phyloP scores from a whole-genome alignment of 2,329 filamentous ascomycete species.

The Pseudogymnoascus sp. region DNA sequence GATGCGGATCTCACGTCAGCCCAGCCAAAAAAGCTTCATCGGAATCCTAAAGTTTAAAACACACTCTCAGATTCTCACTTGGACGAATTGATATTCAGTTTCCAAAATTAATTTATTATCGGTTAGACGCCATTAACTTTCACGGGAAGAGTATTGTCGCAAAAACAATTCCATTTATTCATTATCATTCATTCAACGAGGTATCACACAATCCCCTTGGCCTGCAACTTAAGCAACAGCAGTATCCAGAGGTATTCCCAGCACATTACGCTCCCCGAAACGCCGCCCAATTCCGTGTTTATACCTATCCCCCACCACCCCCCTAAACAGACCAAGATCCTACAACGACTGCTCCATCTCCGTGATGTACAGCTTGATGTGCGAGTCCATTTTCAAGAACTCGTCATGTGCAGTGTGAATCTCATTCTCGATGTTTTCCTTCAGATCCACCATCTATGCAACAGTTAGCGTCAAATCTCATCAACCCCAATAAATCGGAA shows the following conservation, averaged over 20 bases:
- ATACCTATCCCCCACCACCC: background rate
- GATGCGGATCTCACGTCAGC: background rate
- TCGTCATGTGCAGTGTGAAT: constrained; percentile 85
- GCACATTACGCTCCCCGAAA: background rate
- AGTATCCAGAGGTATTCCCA: constrained; percentile 5
- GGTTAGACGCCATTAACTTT: background rate
- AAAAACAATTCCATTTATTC: background rate
- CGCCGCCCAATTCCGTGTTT: background rate
- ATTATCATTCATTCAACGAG: background rate
- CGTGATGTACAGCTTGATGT: constrained; percentile 95
- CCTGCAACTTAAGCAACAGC: background rate
- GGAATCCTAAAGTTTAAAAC: background rate
- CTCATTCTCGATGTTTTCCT: constrained; percentile 94
- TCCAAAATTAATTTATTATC: background rate
- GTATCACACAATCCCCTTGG: background rate
- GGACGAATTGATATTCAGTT: background rate
- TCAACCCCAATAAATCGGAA: constrained; percentile 2
- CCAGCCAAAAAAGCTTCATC: background rate
- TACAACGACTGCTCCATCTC: constrained; percentile 90
- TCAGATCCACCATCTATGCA: constrained; percentile 85
- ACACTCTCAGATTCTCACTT: background rate
- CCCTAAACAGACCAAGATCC: background rate
- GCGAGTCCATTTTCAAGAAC: constrained; percentile 94
- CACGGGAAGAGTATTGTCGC: background rate
- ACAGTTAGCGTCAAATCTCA: constrained; percentile 24